Base-by-base conservation (phyloP, 306 rosid genomes). In the Coriaria nepalensis region DNA sequence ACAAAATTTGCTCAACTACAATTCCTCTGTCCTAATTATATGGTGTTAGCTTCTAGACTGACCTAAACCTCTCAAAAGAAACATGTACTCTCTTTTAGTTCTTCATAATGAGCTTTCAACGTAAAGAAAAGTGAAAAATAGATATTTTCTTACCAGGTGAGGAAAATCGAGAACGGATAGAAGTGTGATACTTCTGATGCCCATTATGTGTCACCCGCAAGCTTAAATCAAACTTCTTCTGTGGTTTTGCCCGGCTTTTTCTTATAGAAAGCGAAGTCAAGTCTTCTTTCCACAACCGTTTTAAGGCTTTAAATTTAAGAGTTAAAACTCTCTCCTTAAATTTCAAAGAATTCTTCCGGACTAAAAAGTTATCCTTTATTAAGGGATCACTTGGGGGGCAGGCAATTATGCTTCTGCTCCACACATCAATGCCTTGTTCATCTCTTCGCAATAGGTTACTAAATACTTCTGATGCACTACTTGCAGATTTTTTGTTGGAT, bases 221-320 rank as follows among this genome's bases (percentile, higher is more conserved):
- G 64, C 87, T 64, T 38, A 68, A 58, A 10, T 92, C 98, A 62
- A 47, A 55, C 40, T 75, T 92, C 66, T 77, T 92, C 49, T 73
- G 87, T 56, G 86, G 73, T 70, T 74, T 86, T 8, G 83, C 66
- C 9, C 96, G 83, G 42, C 64, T 69, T 66, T 82, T 85, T 64
- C 61, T 73, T 10, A 73, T 32, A 33, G 93, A 82, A 63, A 65
- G 77, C 55, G 70, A 48, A 10, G 70, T 77, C 81, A 73, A 40
- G 53, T 83, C 80, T 70, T 92, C 99, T 70, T 74, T 86, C 99
- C 99, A 92, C 61, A 68, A 46, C 49, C 73, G 93, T 51, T 68
- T 85, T 68, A 75, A 72, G 14, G 92, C 83, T 76, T 71, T 86
- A 72, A 73, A 92, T 72, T 80, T 86, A 5, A 92, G 68, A 46